phyloP scores from a whole-genome alignment of 306 rosid genomes.

The Vachellia pachyceras region DNA sequence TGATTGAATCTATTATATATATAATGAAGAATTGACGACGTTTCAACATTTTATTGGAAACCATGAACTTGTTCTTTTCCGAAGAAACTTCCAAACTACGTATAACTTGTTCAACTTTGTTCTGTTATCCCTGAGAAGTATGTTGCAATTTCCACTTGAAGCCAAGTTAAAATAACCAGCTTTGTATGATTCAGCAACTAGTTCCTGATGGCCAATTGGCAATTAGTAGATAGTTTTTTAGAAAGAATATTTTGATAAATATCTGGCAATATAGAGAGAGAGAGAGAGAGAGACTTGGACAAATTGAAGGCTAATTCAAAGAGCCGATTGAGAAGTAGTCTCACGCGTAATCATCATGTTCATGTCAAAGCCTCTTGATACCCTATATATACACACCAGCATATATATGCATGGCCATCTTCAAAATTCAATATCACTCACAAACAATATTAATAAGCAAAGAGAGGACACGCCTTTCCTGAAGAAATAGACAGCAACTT shows the following conservation, averaged over 20 bases:
- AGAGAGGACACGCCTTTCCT: too few species aligned
- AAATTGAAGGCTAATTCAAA: background rate
- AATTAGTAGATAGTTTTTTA: too few species aligned
- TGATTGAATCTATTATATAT: too few species aligned
- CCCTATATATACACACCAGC: too few species aligned
- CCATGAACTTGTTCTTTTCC: background rate
- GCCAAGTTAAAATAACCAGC: background rate
- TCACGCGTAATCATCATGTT: background rate
- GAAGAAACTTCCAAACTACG: background rate
- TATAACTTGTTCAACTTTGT: background rate
- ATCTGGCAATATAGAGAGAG: too few species aligned
- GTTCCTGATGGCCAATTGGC: background rate
- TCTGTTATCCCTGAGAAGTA: too few species aligned
- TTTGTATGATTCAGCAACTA: background rate
- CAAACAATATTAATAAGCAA: background rate
- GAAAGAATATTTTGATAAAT: background rate
- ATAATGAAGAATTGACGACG: background rate
- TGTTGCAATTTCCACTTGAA: background rate
- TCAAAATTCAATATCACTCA: background rate
- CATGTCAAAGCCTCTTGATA: background rate
- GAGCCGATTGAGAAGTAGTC: background rate
- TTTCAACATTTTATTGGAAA: too few species aligned
- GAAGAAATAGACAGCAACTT: too few species aligned
- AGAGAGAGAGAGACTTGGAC: background rate
- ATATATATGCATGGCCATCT: background rate